A percentile compares a stretch with the other conserved stretches of the same genome.
phyloP scores from a whole-genome alignment of 768 basidiomycete genomes.

The Lactarius hatsudake region DNA sequence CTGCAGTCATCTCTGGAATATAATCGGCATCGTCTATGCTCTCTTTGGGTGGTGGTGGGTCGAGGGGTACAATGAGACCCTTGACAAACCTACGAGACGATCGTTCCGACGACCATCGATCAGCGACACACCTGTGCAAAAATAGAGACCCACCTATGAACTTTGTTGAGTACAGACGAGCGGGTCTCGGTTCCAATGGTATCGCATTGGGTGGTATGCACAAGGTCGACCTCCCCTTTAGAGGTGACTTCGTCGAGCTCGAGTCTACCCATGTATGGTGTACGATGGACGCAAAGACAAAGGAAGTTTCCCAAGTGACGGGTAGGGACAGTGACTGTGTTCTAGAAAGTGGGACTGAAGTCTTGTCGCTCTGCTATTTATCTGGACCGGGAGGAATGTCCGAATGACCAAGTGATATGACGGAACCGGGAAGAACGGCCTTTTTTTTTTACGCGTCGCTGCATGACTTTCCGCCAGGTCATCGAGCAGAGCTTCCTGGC shows the following conservation, averaged over 20 bases:
- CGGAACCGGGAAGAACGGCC: not conserved
- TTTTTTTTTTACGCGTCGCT: not conserved
- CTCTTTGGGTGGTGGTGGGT: constrained; percentile 42
- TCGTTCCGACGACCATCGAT: not conserved
- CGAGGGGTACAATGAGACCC: constrained; percentile 22
- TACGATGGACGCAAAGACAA: not conserved
- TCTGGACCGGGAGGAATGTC: not conserved
- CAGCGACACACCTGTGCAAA: not conserved
- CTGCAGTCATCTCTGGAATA: constrained; percentile 66
- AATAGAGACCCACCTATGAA: constrained; percentile 6
- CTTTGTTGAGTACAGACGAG: not conserved
- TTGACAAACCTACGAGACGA: constrained; percentile 18
- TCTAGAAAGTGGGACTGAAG: not conserved
- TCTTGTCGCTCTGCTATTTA: not conserved
- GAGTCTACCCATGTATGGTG: not conserved
- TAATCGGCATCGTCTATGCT: constrained; percentile 59
- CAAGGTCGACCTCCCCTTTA: constrained; percentile 7
- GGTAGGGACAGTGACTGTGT: not conserved
- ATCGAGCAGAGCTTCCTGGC: not conserved
- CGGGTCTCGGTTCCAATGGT: not conserved
- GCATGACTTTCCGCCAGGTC: not conserved
- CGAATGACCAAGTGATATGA: constrained; percentile 17
- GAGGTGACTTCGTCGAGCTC: not conserved
- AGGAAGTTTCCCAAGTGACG: not conserved
- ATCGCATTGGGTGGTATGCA: not conserved